Evolutionary conservation across 2,329 filamentous ascomycete genomes (phyloP).

Genomic region (Hysterium pulicare): DNA sequence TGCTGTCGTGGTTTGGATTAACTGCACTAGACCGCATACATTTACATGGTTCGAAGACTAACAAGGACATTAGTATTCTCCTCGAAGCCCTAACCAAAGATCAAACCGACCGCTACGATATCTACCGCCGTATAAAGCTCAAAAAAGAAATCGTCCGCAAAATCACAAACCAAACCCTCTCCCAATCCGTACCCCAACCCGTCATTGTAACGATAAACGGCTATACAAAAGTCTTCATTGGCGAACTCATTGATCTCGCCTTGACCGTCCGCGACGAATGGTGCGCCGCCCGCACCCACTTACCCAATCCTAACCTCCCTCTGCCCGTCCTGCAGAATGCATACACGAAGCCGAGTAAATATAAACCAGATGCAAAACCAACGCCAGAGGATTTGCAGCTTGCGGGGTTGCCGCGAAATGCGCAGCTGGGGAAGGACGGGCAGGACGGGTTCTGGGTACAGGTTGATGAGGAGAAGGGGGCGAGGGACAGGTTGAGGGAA

Average conservation of each 20-base stretch:
- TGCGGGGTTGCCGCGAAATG: constrained; percentile 21
- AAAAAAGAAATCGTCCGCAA: constrained; percentile 66
- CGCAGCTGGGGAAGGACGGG: constrained; percentile 28
- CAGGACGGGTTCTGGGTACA: constrained; percentile 21
- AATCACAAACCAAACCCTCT: constrained; percentile 77
- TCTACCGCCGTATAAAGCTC: constrained; percentile 67
- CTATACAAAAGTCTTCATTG: constrained; percentile 73
- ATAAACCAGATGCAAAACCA: constrained; percentile 29
- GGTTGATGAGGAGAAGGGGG: constrained; percentile 20
- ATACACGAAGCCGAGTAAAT: constrained; percentile 26
- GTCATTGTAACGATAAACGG: constrained; percentile 74
- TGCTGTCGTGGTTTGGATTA: too few species aligned
- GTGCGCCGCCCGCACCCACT: constrained; percentile 49
- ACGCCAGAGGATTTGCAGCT: constrained; percentile 24
- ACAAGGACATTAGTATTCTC: constrained; percentile 46
- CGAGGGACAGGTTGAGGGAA: constrained; percentile 18
- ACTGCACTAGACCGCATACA: too few species aligned
- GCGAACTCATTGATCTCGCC: constrained; percentile 70
- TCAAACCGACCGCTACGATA: constrained; percentile 68
- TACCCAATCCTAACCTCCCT: constrained; percentile 29
- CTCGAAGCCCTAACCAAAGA: constrained; percentile 62
- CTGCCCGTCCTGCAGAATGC: constrained; percentile 22
- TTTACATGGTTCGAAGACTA: constrained; percentile 1
- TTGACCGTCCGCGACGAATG: constrained; percentile 70
- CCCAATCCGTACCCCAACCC: constrained; percentile 70